Conservation (phyloP, 192 early-diverging fungal species). For the Cladochytrium replicatum region DNA sequence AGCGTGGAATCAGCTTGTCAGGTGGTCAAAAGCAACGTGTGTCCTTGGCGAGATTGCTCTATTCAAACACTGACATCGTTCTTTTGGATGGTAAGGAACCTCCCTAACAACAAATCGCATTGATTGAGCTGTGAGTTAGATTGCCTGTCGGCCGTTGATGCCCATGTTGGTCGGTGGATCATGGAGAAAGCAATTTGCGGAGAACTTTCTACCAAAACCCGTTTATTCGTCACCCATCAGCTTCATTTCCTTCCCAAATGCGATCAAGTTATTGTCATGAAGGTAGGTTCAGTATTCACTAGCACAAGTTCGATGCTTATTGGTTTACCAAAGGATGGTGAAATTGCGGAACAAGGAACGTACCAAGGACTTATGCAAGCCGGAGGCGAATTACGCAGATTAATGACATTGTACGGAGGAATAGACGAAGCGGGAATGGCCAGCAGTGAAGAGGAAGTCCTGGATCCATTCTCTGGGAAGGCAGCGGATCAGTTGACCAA, state of each 20-base stretch:
- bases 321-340: too few species aligned
- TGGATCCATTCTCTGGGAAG: too few species aligned
- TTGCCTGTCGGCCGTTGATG: conserved; percentile 75
- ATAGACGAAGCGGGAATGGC: conserved; percentile 49
- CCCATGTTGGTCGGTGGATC: conserved; percentile 46
- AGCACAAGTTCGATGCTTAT: too few species aligned
- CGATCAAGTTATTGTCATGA: conserved; percentile 58
- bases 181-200: conserved; percentile 81
- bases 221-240: conserved; percentile 50
- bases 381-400: conserved; percentile 47
- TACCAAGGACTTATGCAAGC: conserved; percentile 56
- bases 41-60: conserved; percentile 7
- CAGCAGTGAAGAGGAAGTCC: too few species aligned
- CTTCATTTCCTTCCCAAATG: conserved; percentile 64
- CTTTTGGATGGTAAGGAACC: conserved; percentile 46
- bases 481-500: too few species aligned
- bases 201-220: conserved; percentile 72
- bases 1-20: conserved; percentile 13
- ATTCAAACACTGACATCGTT: conserved; percentile 10
- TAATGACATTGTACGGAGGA: conserved; percentile 65
- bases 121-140: conserved; percentile 40
- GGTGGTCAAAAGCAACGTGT: conserved; percentile 14
- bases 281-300: too few species aligned
- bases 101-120: background rate
- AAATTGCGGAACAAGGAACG: conserved; percentile 57